phyloP scores from a whole-genome alignment of 129 eudicot species.

The Arctium lappa region DNA sequence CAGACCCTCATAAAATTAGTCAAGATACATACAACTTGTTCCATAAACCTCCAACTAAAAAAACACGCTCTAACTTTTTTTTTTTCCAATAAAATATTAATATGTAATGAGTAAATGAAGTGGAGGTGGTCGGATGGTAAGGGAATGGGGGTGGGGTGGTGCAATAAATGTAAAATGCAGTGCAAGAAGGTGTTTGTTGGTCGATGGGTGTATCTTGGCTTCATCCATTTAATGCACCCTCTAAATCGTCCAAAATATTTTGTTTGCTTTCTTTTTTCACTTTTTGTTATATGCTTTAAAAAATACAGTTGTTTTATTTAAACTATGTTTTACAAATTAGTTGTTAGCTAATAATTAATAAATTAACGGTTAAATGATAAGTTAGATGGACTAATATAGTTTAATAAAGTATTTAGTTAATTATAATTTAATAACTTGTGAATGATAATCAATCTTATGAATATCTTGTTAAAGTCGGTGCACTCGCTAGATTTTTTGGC shows the following conservation, averaged over 20 bases:
- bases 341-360: neutral
- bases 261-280: neutral
- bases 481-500: neutral
- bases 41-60: neutral
- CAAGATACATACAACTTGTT: neutral
- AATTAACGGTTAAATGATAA: neutral
- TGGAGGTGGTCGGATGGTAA: conserved; percentile 19
- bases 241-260: neutral
- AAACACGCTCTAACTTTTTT: neutral
- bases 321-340: neutral
- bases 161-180: conserved; percentile 28
- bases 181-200: conserved; percentile 34
- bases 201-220: conserved; percentile 26
- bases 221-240: conserved; percentile 29
- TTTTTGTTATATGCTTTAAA: neutral
- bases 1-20: neutral
- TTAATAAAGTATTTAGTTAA: too few relatives aligned
- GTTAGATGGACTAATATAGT: too few relatives aligned
- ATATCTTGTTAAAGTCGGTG: neutral
- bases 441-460: neutral
- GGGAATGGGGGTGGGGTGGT: conserved; percentile 24
- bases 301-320: too few relatives aligned
- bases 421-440: neutral
- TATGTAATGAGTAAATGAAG: neutral
- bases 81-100: neutral